Evolutionary conservation across 2,329 filamentous ascomycete species (phyloP), one percentile per base, ranked within the genome.

Genomic region (Alternaria conjuncta): DNA sequence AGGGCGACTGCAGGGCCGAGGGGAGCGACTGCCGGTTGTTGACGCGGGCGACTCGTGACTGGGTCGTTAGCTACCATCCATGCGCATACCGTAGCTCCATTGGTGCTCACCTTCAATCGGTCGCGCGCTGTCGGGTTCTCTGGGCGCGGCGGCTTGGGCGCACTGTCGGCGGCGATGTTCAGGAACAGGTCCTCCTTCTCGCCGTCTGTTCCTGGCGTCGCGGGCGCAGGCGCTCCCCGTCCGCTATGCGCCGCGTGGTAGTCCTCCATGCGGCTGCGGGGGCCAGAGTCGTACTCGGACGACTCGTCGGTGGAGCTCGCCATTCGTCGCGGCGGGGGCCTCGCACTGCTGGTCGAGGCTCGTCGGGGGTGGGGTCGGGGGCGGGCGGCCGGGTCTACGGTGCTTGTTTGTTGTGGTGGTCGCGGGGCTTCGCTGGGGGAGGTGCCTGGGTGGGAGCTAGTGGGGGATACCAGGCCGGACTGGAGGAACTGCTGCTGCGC

Each of bases 131-230:
- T 58, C 25, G 69, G 62, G 43, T 79, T 78, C 8, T 68, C 64
- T 18, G 67, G 63, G 25, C 71, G 67, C 56, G 69, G 75, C 20
- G 56, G 60, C 36, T 64, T 71, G 18, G 75, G 71, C 26, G 75
- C 73, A 51, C 57, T 76, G 65, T 81, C 79, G 51, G 77, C 77
- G 50, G 81, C 81, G 59, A 82, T 78, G 63, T 82, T 78, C 51
- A 82, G 67, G 63, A 83, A 83, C 26, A 83, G 71, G 65, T 83
- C 81, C 66, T 82, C 81, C 32, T 72, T 71, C 47, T 75, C 75
- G 53, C 67, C 71, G n/a, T 74, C 68, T 13, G 67, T 63, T 47
- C 66, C 67, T 41, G 70, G 68, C 15, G 61, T 67, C 43, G 64
- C 66, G 13, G 57, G 57, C 21, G 68, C 64, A 32, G 56, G 55